These are phyloP conservation scores for Pichia insulana DNA, from an alignment of 805 yeast species.

Conservation along the genomic window DNA sequence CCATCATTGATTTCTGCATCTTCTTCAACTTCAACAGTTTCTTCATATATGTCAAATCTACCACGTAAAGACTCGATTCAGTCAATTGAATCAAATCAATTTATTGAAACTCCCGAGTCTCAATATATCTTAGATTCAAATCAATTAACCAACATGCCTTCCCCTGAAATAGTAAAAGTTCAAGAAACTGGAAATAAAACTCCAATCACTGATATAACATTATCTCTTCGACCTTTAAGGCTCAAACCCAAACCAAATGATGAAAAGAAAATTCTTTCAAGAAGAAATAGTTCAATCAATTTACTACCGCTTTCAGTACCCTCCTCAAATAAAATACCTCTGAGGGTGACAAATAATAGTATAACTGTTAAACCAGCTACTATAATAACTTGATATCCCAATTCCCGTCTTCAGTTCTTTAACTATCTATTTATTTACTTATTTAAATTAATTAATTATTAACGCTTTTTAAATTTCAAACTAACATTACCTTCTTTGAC, in stretches of 20 bases:
- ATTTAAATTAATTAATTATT: background rate
- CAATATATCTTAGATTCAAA: too few relatives aligned
- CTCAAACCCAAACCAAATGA: constrained; percentile 6
- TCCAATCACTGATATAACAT: background rate
- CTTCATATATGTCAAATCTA: constrained; percentile 18
- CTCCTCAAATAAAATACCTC: background rate
- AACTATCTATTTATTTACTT: too few relatives aligned
- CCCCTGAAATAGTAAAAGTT: background rate
- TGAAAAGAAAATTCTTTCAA: background rate
- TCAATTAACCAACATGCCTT: background rate
- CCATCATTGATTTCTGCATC: constrained; percentile 13
- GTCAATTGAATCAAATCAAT: constrained; percentile 2
- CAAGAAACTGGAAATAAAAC: background rate
- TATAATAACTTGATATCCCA: constrained; percentile 1
- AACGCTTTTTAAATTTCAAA: background rate
- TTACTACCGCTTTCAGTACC: constrained; percentile 5
- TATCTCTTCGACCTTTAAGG: constrained; percentile 13
- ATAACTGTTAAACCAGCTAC: background rate
- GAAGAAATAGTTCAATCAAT: background rate
- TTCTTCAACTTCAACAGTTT: constrained; percentile 11
- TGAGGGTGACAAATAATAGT: background rate
- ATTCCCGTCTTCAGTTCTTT: background rate
- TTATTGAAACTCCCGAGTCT: background rate
- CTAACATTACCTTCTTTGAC: background rate
- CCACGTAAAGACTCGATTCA: constrained; percentile 9